phyloP scores from a whole-genome alignment of 2,329 filamentous ascomycete genomes.

The Stenocarpella maydis region DNA sequence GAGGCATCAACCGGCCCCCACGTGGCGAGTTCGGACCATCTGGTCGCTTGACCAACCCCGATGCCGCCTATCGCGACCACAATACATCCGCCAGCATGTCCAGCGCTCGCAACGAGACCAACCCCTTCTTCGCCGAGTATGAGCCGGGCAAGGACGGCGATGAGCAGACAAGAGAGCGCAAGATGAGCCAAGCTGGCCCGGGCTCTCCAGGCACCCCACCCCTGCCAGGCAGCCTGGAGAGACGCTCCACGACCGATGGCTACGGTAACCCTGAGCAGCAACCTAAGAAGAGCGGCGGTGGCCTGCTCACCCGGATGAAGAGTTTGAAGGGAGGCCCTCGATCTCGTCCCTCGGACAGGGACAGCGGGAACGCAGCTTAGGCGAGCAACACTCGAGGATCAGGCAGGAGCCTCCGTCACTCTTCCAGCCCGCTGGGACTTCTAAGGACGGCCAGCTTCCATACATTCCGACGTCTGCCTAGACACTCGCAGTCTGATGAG shows the following conservation, averaged over 20 bases:
- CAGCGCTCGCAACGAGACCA: conserved; percentile 59
- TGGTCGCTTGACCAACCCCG: conserved; percentile 66
- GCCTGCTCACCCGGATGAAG: conserved; percentile 82
- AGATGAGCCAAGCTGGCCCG: conserved; percentile 48
- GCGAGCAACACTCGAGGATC: not conserved
- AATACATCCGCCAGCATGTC: conserved; percentile 43
- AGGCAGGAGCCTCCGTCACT: conserved; percentile 11
- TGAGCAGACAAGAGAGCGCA: conserved; percentile 55
- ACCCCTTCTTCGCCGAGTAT: conserved; percentile 88
- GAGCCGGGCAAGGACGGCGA: conserved; percentile 66
- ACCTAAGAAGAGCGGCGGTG: conserved; percentile 63
- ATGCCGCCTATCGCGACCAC: conserved; percentile 52
- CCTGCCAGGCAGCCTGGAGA: conserved; percentile 70
- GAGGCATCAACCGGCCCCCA: conserved; percentile 79
- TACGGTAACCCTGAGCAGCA: conserved; percentile 49
- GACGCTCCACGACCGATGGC: conserved; percentile 69
- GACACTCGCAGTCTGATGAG: conserved; percentile 14
- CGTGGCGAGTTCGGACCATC: conserved; percentile 64
- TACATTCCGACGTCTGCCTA: not conserved
- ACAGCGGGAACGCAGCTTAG: conserved; percentile 26
- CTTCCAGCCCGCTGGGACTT: not conserved
- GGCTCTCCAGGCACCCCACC: conserved; percentile 60
- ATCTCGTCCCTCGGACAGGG: conserved; percentile 31
- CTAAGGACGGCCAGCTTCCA: not conserved
- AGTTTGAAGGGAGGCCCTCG: conserved; percentile 74